These are phyloP conservation scores for Brassica cretica DNA, from an alignment of 345 rosid genomes.

Conservation along the genomic window DNA sequence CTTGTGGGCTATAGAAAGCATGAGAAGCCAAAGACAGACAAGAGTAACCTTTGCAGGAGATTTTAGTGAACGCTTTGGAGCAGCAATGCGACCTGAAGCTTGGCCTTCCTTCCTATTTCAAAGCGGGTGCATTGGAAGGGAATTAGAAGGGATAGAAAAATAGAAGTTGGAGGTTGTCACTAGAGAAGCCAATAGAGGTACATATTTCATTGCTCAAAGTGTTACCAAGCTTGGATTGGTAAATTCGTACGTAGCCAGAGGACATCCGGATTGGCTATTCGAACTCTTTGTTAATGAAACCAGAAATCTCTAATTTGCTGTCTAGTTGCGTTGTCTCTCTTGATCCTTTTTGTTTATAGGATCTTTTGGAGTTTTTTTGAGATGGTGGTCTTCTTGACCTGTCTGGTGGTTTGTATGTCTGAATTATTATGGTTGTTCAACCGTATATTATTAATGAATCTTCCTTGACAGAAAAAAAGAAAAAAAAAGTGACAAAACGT, in stretches of 20 bases:
- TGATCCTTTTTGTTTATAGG: too few species aligned
- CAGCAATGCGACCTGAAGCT: background rate
- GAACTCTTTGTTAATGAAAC: background rate
- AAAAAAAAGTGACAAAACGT: background rate
- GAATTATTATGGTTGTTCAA: too few species aligned
- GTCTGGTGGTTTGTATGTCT: too few species aligned
- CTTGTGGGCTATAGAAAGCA: background rate
- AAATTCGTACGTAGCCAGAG: background rate
- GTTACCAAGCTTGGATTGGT: background rate
- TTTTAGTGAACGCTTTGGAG: background rate
- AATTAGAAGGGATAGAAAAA: too few species aligned
- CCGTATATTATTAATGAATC: too few species aligned
- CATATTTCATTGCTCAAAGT: background rate
- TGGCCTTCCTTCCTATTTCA: background rate
- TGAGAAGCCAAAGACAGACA: background rate
- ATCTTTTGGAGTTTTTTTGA: too few species aligned
- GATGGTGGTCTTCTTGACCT: too few species aligned
- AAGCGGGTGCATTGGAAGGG: background rate
- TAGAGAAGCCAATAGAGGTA: background rate
- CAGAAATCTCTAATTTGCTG: background rate
- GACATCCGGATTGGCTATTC: background rate
- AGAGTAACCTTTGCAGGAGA: background rate
- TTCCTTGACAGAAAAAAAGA: too few species aligned
- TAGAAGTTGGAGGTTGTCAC: background rate
- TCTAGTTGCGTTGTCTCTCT: too few species aligned